phyloP scores from a whole-genome alignment of 108 stramenopile species.

The Skeletonema menzelii region DNA sequence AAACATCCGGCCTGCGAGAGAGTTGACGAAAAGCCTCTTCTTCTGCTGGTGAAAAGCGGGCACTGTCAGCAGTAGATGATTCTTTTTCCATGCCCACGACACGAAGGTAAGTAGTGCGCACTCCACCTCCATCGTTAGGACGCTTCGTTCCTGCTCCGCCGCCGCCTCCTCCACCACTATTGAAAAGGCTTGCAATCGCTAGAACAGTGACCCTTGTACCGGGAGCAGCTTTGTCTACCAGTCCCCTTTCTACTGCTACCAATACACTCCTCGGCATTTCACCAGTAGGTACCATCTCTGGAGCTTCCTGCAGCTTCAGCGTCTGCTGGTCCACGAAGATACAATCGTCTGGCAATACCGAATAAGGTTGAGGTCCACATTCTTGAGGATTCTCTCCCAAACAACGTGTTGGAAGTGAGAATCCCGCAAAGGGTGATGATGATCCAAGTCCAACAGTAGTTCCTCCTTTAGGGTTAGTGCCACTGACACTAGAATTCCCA shows the following conservation, averaged over 20 bases:
- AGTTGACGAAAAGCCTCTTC: conserved; percentile 92
- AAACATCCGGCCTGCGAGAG: conserved; percentile 82
- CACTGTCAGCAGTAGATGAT: conserved; percentile 77
- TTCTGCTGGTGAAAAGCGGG: conserved; percentile 90
- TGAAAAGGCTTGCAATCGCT: conserved; percentile 89
- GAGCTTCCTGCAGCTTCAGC: conserved; percentile 96
- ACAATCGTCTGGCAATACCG: conserved; percentile 90
- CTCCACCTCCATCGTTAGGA: conserved; percentile 29
- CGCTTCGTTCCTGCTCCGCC: conserved; percentile 45
- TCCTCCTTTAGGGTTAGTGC: not conserved
- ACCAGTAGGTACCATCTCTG: conserved; percentile 89
- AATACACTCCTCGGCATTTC: conserved; percentile 97
- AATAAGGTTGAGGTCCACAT: conserved; percentile 87
- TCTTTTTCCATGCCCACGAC: conserved; percentile 92
- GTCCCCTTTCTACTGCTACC: conserved; percentile 86
- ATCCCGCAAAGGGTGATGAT: conserved; percentile 33
- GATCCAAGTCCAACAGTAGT: conserved; percentile 1
- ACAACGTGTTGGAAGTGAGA: conserved; percentile 39
- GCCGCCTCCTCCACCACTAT: conserved; percentile 32
- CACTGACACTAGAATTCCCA: conserved; percentile 41
- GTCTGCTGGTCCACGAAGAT: conserved; percentile 96
- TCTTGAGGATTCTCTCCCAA: conserved; percentile 57
- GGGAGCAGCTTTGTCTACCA: conserved; percentile 94
- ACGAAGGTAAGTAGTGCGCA: conserved; percentile 79
- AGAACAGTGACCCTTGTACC: conserved; percentile 93